Evolutionary conservation across 345 rosid genomes (phyloP).

Genomic region (Brassica nigra): DNA sequence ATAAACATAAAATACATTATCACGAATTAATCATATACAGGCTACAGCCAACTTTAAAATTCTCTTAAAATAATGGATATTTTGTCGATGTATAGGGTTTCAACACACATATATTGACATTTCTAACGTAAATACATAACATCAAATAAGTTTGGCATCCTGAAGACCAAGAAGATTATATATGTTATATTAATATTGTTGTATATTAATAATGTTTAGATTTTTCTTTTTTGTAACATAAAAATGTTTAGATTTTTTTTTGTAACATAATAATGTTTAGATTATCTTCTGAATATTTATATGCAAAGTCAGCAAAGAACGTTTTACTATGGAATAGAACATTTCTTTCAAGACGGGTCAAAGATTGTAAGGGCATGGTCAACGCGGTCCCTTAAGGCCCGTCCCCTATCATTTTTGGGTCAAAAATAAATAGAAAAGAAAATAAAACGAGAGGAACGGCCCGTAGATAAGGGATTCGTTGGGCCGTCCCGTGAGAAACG

Average conservation of each 20-base stretch:
- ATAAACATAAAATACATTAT: neutral
- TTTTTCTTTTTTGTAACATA: too few species aligned
- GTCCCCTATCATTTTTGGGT: too few species aligned
- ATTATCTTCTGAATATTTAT: neutral
- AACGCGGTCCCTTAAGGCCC: too few species aligned
- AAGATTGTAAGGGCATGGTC: neutral
- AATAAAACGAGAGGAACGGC: too few species aligned
- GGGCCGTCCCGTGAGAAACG: too few species aligned
- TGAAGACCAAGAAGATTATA: neutral
- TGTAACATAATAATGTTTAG: neutral
- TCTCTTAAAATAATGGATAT: neutral
- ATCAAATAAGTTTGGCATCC: neutral
- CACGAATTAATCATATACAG: conserved; percentile 1
- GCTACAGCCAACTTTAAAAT: neutral
- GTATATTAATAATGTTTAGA: neutral
- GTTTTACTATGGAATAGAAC: neutral
- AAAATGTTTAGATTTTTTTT: neutral
- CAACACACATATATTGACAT: neutral
- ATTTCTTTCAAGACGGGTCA: neutral
- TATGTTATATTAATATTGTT: neutral
- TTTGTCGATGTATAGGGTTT: neutral
- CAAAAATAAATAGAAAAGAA: too few species aligned
- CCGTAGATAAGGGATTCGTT: too few species aligned
- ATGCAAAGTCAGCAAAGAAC: neutral
- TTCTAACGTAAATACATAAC: neutral